Evolutionary conservation across 2,329 filamentous ascomycete genomes (phyloP).

Genomic region (Herpomyces periplanetae): DNA sequence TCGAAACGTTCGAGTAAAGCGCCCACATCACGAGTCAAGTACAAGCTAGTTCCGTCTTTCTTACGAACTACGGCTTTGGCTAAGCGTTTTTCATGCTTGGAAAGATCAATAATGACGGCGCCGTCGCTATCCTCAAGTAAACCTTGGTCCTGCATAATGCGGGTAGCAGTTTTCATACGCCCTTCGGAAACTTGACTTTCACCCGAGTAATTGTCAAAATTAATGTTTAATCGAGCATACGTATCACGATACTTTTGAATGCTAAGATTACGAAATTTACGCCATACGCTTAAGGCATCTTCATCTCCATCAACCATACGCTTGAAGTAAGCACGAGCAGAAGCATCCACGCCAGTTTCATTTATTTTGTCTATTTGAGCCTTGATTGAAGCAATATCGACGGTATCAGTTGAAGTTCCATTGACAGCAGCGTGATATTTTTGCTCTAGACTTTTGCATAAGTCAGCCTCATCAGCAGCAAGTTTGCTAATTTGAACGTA

Average conservation of each 20-base stretch:
- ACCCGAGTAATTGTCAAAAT: constrained; percentile 27
- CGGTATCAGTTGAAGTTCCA: too few relatives aligned
- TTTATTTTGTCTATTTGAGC: too few relatives aligned
- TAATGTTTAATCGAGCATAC: constrained; percentile 27
- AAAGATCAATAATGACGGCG: constrained; percentile 25
- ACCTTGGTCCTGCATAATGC: constrained; percentile 16
- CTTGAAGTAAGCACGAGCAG: constrained; percentile 27
- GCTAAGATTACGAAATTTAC: constrained; percentile 19
- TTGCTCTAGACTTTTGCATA: too few relatives aligned
- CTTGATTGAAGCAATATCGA: too few relatives aligned
- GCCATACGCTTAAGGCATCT: constrained; percentile 18
- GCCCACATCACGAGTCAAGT: constrained; percentile 27
- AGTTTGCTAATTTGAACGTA: constrained; percentile 33
- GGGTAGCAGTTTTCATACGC: constrained; percentile 19
- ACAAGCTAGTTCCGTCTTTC: constrained; percentile 24
- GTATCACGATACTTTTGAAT: constrained; percentile 23
- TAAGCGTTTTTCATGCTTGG: constrained; percentile 25
- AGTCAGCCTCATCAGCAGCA: constrained; percentile 20
- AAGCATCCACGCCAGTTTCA: too few relatives aligned
- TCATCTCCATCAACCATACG: constrained; percentile 21
- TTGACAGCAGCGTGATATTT: too few relatives aligned
- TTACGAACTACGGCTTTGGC: constrained; percentile 24
- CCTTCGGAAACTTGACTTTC: constrained; percentile 25
- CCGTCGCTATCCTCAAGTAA: constrained; percentile 23
- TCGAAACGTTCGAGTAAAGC: constrained; percentile 20